Evolutionary conservation across 441 rosid species (phyloP).

Genomic region (Rhodomyrtus psidioides): DNA sequence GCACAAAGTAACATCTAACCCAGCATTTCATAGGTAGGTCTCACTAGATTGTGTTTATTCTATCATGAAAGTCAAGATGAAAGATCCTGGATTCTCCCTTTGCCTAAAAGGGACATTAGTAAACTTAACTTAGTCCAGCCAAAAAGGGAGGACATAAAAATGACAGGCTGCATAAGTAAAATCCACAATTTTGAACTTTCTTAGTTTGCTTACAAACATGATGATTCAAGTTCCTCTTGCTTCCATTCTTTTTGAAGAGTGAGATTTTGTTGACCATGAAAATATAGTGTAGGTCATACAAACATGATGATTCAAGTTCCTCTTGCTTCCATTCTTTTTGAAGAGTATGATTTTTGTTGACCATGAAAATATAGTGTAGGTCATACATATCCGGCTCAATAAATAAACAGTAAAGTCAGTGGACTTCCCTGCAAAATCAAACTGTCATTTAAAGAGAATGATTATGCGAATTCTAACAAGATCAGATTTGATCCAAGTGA

Average conservation of each 20-base stretch:
- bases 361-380: neutral
- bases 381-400: neutral
- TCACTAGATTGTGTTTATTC: neutral
- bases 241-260: neutral
- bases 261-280: neutral
- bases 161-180: neutral
- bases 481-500: neutral
- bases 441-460: neutral
- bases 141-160: neutral
- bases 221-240: neutral
- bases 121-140: neutral
- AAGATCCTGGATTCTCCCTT: neutral
- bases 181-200: neutral
- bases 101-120: neutral
- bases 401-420: neutral
- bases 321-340: neutral
- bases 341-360: neutral
- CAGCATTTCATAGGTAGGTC: neutral
- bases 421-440: neutral
- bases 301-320: neutral
- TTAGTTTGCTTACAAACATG: neutral
- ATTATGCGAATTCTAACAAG: neutral
- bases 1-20: neutral
- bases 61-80: neutral
- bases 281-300: neutral